Conservation (phyloP, 306 rosid species). For the Casuarina cunninghamiana region DNA sequence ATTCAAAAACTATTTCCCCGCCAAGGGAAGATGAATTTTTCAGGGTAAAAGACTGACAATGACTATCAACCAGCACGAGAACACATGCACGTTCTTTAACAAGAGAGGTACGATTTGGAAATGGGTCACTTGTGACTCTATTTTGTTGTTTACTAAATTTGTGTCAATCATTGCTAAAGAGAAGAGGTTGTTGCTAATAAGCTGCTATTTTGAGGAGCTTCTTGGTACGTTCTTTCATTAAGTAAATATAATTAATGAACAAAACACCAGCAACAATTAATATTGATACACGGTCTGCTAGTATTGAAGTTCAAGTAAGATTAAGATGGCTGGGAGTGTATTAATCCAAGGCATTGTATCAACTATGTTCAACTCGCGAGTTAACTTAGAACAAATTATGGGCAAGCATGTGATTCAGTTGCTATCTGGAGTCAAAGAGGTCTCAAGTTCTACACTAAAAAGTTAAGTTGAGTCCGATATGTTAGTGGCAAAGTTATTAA, state of each 20-base stretch:
- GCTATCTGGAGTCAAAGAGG: too few species aligned
- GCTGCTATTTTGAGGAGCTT: neutral
- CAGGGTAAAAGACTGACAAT: conserved; percentile 6
- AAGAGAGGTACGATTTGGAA: conserved; percentile 13
- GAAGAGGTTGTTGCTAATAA: neutral
- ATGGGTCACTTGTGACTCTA: conserved; percentile 23
- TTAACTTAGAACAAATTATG: too few species aligned
- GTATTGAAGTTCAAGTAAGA: too few species aligned
- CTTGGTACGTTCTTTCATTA: conserved; percentile 10
- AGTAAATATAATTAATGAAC: conserved; percentile 17
- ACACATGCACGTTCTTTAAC: conserved; percentile 5
- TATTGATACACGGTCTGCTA: neutral
- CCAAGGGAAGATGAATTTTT: conserved; percentile 13
- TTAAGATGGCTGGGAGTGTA: too few species aligned
- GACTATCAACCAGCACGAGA: neutral
- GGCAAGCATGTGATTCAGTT: too few species aligned
- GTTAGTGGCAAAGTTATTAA: too few species aligned
- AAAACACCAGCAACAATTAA: conserved; percentile 7
- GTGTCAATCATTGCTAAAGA: neutral
- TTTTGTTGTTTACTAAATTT: conserved; percentile 10
- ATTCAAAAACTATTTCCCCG: conserved; percentile 7
- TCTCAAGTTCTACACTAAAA: too few species aligned
- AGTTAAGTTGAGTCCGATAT: too few species aligned
- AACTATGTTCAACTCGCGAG: too few species aligned
- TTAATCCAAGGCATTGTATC: too few species aligned